phyloP scores from a whole-genome alignment of 2,329 filamentous ascomycete genomes.

The Fusarium staphyleae region DNA sequence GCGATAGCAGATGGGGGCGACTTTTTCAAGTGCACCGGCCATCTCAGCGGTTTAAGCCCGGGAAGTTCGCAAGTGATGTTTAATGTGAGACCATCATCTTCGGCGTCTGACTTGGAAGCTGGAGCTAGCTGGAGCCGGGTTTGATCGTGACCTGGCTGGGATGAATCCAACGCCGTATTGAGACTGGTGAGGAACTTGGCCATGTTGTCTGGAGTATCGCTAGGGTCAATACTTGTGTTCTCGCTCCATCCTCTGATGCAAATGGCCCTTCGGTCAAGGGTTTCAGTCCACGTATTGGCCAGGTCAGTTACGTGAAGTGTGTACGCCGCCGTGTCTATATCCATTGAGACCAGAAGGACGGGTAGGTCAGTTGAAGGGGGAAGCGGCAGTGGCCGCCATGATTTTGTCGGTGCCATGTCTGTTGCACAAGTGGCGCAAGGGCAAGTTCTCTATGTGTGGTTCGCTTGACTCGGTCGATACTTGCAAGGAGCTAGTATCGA shows the following conservation, averaged over 20 bases:
- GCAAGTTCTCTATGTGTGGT: not conserved
- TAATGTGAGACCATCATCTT: constrained; percentile 56
- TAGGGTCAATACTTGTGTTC: constrained; percentile 76
- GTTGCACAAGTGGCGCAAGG: not conserved
- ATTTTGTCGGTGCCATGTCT: constrained; percentile 44
- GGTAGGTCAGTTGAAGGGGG: constrained; percentile 56
- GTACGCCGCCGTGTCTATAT: constrained; percentile 65
- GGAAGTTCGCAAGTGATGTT: constrained; percentile 67
- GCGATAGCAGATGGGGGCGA: constrained; percentile 52
- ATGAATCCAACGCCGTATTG: constrained; percentile 58
- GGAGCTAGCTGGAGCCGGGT: constrained; percentile 55
- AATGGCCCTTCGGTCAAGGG: constrained; percentile 66
- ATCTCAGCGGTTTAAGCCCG: constrained; percentile 68
- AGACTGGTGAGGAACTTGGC: constrained; percentile 71
- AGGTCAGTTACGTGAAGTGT: constrained; percentile 74
- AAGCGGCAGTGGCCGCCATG: constrained; percentile 59
- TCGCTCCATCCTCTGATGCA: constrained; percentile 66
- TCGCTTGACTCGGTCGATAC: not conserved
- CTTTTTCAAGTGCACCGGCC: constrained; percentile 67
- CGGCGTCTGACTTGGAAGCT: constrained; percentile 43
- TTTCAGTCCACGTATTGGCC: constrained; percentile 75
- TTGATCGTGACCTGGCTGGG: constrained; percentile 51
- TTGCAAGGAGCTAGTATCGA: not conserved
- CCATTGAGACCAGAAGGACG: constrained; percentile 67
- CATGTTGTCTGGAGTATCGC: constrained; percentile 72